Evolutionary conservation across 2,329 filamentous ascomycete species (phyloP).

Genomic region (Aspergillus glaucus): DNA sequence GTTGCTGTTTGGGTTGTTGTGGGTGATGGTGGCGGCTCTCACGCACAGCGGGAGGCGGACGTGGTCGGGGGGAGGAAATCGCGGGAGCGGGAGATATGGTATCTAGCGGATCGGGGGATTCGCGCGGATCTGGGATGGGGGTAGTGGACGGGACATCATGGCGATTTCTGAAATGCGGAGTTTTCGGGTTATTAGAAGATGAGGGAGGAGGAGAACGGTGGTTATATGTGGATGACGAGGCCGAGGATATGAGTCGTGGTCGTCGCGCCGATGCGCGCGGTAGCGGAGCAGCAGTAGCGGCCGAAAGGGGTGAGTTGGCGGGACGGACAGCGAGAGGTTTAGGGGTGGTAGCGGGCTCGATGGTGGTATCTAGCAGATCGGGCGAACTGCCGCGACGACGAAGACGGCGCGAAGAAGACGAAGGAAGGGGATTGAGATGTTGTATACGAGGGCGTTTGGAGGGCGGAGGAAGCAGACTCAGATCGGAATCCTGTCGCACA

Average conservation of each 20-base stretch:
- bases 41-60: neutral
- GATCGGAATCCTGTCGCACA: slow-evolving; percentile 23
- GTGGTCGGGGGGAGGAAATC: slow-evolving; percentile 5
- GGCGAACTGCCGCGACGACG: slow-evolving; percentile 26
- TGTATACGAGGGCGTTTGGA: slow-evolving; percentile 22
- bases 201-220: slow-evolving; percentile 4
- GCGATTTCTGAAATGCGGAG: slow-evolving; percentile 12
- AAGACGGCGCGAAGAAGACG: slow-evolving; percentile 5
- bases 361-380: slow-evolving; percentile 26
- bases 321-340: neutral
- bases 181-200: slow-evolving; percentile 5
- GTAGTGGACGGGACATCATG: slow-evolving; percentile 10
- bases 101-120: slow-evolving; percentile 24
- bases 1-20: neutral
- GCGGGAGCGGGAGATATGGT: slow-evolving; percentile 16
- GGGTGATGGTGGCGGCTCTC: neutral
- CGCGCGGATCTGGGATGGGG: slow-evolving; percentile 14
- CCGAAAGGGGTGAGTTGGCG: slow-evolving; percentile 5
- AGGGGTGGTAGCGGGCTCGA: slow-evolving; percentile 5
- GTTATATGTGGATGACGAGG: slow-evolving; percentile 4
- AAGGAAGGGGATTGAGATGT: slow-evolving; percentile 1
- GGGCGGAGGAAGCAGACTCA: slow-evolving; percentile 12
- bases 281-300: slow-evolving; percentile 4
- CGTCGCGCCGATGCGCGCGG: slow-evolving; percentile 13
- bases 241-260: slow-evolving; percentile 3